These are phyloP conservation scores for Podaxis carcinomalis DNA, from an alignment of 768 basidiomycete genomes.

Conservation along the genomic window DNA sequence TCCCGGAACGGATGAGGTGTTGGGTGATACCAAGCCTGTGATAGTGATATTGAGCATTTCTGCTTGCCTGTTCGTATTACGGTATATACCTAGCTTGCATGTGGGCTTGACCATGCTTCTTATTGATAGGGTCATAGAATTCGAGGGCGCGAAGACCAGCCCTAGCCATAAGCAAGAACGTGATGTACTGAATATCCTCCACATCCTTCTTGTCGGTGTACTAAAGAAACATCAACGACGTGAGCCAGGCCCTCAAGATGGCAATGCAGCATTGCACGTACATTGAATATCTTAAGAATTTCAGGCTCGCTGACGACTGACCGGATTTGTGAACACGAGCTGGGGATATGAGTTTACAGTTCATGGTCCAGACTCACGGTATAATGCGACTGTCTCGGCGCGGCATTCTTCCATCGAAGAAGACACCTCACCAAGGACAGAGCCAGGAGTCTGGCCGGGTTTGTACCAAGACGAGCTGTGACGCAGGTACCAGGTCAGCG, in stretches of 20 bases:
- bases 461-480: slow-evolving; percentile 81
- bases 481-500: background rate
- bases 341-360: background rate
- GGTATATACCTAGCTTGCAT: slow-evolving; percentile 78
- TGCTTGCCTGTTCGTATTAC: background rate
- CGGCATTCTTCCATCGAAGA: slow-evolving; percentile 92
- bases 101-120: slow-evolving; percentile 86
- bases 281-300: slow-evolving; percentile 80
- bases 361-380: slow-evolving; percentile 45
- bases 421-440: slow-evolving; percentile 82
- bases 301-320: slow-evolving; percentile 70
- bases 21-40: slow-evolving; percentile 77
- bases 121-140: slow-evolving; percentile 74
- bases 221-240: slow-evolving; percentile 27
- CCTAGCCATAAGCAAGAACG: slow-evolving; percentile 84
- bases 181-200: slow-evolving; percentile 77
- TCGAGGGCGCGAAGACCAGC: slow-evolving; percentile 76
- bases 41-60: background rate
- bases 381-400: slow-evolving; percentile 85
- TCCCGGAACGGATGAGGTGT: slow-evolving; percentile 65
- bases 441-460: slow-evolving; percentile 77
- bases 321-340: slow-evolving; percentile 4
- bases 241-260: background rate
- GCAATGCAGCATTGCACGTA: slow-evolving; percentile 25
- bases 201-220: slow-evolving; percentile 64